A percentile compares a stretch with the other conserved stretches of the same genome.
phyloP scores from a whole-genome alignment of 2,329 filamentous ascomycete genomes.

The Trichoderma sp. region DNA sequence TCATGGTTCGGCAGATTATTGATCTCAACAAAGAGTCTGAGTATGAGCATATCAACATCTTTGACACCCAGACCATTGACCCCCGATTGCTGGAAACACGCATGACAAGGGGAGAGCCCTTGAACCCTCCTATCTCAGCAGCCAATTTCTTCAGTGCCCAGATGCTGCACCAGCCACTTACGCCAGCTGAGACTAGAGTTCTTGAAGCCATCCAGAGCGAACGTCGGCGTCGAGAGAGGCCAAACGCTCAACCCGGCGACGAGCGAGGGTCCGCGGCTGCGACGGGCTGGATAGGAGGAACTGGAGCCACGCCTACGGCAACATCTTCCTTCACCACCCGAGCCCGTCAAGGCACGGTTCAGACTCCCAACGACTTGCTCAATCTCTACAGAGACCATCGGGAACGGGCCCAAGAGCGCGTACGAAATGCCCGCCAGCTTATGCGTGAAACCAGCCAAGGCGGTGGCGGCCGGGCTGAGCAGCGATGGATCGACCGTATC shows the following conservation, averaged over 20 bases:
- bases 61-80: constrained; percentile 57
- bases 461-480: constrained; percentile 31
- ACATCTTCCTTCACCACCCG: constrained; percentile 32
- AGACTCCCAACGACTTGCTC: constrained; percentile 42
- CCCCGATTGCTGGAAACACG: constrained; percentile 52
- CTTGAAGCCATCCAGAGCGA: constrained; percentile 58
- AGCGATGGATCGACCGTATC: constrained; percentile 38
- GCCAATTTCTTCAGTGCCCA: background rate
- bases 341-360: constrained; percentile 39
- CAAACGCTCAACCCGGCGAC: constrained; percentile 32
- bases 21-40: constrained; percentile 60
- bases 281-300: constrained; percentile 15
- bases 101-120: constrained; percentile 42
- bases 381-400: constrained; percentile 42
- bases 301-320: constrained; percentile 24
- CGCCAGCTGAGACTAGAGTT: constrained; percentile 56
- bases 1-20: constrained; percentile 68
- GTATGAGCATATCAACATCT: constrained; percentile 57
- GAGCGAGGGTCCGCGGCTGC: constrained; percentile 25
- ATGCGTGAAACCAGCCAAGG: constrained; percentile 29
- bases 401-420: constrained; percentile 38
- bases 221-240: constrained; percentile 52
- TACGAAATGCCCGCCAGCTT: constrained; percentile 37
- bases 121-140: constrained; percentile 27
- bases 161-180: constrained; percentile 51